Evolutionary conservation across 352 stramenopile species (phyloP).

Genomic region (Aphanomyces cochlioides): DNA sequence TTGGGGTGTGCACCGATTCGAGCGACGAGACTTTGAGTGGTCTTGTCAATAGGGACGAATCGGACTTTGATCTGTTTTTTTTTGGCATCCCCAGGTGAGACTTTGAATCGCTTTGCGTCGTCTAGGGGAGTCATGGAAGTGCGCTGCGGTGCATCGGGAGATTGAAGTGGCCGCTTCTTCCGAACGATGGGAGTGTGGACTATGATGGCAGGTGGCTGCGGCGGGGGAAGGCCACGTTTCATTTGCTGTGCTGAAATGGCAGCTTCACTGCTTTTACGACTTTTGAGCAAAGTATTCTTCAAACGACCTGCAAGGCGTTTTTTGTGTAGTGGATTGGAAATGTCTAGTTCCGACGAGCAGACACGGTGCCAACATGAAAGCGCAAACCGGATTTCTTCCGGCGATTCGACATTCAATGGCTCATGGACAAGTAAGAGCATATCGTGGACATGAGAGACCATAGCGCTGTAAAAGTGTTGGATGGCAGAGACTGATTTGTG

Average conservation of each 20-base stretch:
- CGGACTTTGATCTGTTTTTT: conserved; percentile 83
- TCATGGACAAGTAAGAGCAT: conserved; percentile 2
- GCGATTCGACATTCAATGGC: not conserved
- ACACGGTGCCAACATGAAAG: conserved; percentile 19
- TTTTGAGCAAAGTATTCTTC: not conserved
- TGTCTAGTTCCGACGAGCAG: not conserved
- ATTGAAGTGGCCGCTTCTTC: conserved; percentile 2
- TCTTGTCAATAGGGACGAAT: conserved; percentile 66
- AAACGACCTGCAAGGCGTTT: not conserved
- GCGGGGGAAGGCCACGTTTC: not conserved
- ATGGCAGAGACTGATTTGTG: not conserved
- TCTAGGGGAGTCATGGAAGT: not conserved
- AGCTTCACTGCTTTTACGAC: conserved; percentile 4
- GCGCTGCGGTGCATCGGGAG: not conserved
- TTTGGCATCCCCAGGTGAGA: conserved; percentile 33
- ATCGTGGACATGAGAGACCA: not conserved
- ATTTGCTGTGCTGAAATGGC: conserved; percentile 10
- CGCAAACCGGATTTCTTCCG: conserved; percentile 11
- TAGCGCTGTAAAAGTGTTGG: conserved; percentile 12
- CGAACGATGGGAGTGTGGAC: conserved; percentile 10
- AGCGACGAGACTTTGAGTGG: conserved; percentile 49
- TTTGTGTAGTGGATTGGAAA: conserved; percentile 16
- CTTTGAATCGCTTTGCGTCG: not conserved
- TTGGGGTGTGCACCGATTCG: conserved; percentile 58
- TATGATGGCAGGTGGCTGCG: too few relatives aligned